Evolutionary conservation across 192 early-diverging fungal genomes (phyloP).

Genomic region (Backusella morwellensis): DNA sequence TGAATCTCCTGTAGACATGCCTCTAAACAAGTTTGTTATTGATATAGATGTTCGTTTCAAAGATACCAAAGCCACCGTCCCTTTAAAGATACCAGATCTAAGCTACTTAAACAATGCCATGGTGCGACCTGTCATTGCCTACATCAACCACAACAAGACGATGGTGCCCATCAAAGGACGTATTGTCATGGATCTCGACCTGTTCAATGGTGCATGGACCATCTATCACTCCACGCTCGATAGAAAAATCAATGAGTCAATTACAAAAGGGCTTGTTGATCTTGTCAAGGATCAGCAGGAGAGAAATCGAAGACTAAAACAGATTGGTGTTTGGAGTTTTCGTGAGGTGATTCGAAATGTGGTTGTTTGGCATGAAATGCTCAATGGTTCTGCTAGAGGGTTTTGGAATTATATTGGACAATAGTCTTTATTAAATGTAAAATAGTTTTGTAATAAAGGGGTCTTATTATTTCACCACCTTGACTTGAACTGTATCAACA

Average conservation of each 20-base stretch:
- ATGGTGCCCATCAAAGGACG: conserved; percentile 81
- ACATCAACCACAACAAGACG: conserved; percentile 88
- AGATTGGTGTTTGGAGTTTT: conserved; percentile 87
- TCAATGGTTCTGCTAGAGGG: conserved; percentile 60
- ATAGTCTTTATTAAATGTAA: not conserved
- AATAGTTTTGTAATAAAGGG: not conserved
- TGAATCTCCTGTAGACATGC: not conserved
- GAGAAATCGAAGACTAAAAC: conserved; percentile 77
- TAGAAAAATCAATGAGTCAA: conserved; percentile 68
- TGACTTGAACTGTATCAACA: conserved; percentile 1
- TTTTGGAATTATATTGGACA: conserved; percentile 51
- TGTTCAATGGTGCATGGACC: conserved; percentile 96
- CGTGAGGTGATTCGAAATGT: conserved; percentile 72
- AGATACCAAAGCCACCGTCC: conserved; percentile 87
- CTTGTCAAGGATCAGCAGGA: conserved; percentile 81
- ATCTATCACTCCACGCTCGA: conserved; percentile 80
- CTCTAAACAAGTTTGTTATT: conserved; percentile 50
- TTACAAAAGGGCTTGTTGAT: conserved; percentile 78
- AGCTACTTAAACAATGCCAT: conserved; percentile 80
- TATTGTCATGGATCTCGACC: conserved; percentile 68
- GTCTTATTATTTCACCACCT: not conserved
- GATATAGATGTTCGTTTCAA: conserved; percentile 85
- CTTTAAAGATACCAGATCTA: conserved; percentile 66
- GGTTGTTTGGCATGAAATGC: conserved; percentile 68
- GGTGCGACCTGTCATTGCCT: conserved; percentile 91